phyloP scores from a whole-genome alignment of 2,329 filamentous ascomycete species.

The Aureobasidium uvarum region DNA sequence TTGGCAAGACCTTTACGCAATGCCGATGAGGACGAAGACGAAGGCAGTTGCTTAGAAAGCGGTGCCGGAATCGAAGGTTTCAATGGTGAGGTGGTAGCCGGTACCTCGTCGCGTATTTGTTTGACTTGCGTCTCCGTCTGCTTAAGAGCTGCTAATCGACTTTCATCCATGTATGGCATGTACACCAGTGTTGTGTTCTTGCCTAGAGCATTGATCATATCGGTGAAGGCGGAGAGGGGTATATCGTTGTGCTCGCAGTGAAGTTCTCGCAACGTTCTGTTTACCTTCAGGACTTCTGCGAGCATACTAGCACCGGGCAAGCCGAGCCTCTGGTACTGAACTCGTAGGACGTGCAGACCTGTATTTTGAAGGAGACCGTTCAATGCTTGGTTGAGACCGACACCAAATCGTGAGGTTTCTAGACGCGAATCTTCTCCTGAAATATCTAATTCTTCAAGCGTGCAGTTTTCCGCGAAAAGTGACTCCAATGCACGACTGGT shows the following conservation, averaged over 20 bases:
- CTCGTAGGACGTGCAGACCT: conserved; percentile 60
- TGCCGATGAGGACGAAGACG: background rate
- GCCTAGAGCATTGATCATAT: conserved; percentile 66
- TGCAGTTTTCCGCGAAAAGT: conserved; percentile 66
- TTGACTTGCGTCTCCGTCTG: conserved; percentile 58
- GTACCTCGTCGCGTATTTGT: conserved; percentile 47
- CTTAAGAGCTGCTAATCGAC: conserved; percentile 61
- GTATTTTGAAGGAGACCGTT: conserved; percentile 63
- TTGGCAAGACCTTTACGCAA: conserved; percentile 37
- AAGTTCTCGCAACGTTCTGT: conserved; percentile 61
- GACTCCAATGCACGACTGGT: conserved; percentile 63
- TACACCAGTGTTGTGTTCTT: conserved; percentile 62
- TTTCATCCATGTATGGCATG: conserved; percentile 62
- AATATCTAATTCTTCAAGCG: conserved; percentile 65
- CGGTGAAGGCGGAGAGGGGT: conserved; percentile 67
- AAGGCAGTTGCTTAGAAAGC: conserved; percentile 6
- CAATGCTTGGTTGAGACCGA: conserved; percentile 65
- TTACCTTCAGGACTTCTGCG: conserved; percentile 65
- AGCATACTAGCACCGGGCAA: conserved; percentile 67
- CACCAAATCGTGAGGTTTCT: conserved; percentile 67
- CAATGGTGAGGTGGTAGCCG: conserved; percentile 28
- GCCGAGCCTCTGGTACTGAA: conserved; percentile 67
- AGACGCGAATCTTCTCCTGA: conserved; percentile 69
- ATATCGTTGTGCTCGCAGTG: conserved; percentile 72
- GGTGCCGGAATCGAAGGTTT: conserved; percentile 28